phyloP scores from a whole-genome alignment of 2,329 filamentous ascomycete genomes.

The Aspergillus sp. region DNA sequence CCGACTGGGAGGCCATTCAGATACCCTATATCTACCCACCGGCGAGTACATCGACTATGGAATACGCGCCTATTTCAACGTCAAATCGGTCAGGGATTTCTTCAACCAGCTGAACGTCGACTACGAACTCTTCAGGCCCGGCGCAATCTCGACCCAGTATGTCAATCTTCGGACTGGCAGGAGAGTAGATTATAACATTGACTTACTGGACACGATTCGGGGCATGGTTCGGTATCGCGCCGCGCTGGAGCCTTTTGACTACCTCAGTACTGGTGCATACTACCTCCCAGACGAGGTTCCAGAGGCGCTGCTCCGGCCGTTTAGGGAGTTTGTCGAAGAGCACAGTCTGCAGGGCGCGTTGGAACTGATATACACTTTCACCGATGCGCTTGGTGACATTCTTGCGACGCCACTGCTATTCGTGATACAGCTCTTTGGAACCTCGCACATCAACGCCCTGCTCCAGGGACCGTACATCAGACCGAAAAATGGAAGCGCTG shows the following conservation, averaged over 20 bases:
- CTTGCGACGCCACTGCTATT: slow-evolving; percentile 12
- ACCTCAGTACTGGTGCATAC: slow-evolving; percentile 19
- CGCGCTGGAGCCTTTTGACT: slow-evolving; percentile 11
- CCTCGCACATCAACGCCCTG: slow-evolving; percentile 16
- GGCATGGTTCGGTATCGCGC: slow-evolving; percentile 3
- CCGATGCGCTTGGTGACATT: slow-evolving; percentile 12
- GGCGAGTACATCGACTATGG: slow-evolving; percentile 34
- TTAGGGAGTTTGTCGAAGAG: slow-evolving; percentile 18
- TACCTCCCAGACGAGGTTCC: slow-evolving; percentile 40
- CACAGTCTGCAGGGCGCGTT: slow-evolving; percentile 7
- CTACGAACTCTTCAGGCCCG: slow-evolving; percentile 11
- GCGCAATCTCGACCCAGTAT: slow-evolving; percentile 17
- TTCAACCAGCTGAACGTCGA: slow-evolving; percentile 29
- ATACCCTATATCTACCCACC: slow-evolving; percentile 29
- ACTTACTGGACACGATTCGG: background rate
- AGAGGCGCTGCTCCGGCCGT: slow-evolving; percentile 16
- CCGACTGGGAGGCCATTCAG: slow-evolving; percentile 34
- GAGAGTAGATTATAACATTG: background rate
- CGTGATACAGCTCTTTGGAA: slow-evolving; percentile 11
- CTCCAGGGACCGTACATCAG: slow-evolving; percentile 16
- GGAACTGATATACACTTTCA: slow-evolving; percentile 2
- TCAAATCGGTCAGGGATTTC: slow-evolving; percentile 29
- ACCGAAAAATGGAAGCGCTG: slow-evolving; percentile 18
- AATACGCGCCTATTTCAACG: slow-evolving; percentile 30
- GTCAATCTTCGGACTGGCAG: slow-evolving; percentile 30